phyloP scores from a whole-genome alignment of 2,329 filamentous ascomycete genomes.

The Colletotrichum gigasporum region DNA sequence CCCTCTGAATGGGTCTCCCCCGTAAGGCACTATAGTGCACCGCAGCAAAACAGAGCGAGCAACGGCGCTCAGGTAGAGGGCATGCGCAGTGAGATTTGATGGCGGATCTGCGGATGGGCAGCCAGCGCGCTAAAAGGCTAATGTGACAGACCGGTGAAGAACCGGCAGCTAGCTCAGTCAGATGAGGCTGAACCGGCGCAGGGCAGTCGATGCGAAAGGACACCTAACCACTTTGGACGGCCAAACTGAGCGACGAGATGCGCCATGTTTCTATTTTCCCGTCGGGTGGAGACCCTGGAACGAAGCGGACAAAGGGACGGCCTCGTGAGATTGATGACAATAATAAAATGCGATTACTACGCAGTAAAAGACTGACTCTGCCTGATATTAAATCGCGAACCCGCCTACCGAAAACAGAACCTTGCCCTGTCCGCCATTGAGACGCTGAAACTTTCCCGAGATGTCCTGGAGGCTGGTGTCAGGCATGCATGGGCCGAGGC shows the following conservation, averaged over 20 bases:
- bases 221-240: slow-evolving; percentile 24
- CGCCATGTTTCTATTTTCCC: slow-evolving; percentile 8
- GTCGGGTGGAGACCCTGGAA: neutral
- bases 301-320: neutral
- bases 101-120: neutral
- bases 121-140: neutral
- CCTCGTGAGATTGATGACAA: slow-evolving; percentile 4
- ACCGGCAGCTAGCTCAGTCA: slow-evolving; percentile 11
- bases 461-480: neutral
- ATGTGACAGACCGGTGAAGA: slow-evolving; percentile 24
- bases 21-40: too few species aligned
- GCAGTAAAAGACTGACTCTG: slow-evolving; percentile 1
- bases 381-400: neutral
- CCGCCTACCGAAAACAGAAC: slow-evolving; percentile 13
- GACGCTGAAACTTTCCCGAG: slow-evolving; percentile 12
- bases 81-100: neutral
- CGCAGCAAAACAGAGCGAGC: too few species aligned
- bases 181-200: slow-evolving; percentile 13
- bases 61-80: too few species aligned
- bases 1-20: too few species aligned
- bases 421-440: neutral
- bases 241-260: neutral
- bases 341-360: neutral
- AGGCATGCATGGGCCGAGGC: slow-evolving; percentile 3
- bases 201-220: slow-evolving; percentile 22